Percentiles rank a stretch among this genome's conserved stretches.
Evolutionary conservation across 2,329 filamentous ascomycete species (phyloP).

Genomic region (Elsinoe perseae): DNA sequence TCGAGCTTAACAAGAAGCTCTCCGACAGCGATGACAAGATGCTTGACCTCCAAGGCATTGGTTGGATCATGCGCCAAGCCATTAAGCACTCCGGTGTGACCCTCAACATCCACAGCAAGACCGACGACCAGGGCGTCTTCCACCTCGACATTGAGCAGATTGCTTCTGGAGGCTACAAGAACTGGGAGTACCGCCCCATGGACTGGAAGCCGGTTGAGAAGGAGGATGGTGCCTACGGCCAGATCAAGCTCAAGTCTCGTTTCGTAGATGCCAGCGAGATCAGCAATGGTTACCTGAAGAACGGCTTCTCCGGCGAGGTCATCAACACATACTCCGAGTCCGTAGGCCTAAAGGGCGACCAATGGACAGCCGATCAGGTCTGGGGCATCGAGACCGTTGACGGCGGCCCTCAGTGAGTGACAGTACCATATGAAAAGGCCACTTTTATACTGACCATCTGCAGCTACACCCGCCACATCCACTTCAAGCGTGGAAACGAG

Average conservation of each 20-base stretch:
- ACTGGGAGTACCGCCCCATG: constrained; percentile 50
- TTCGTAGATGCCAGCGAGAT: constrained; percentile 34
- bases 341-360: constrained; percentile 28
- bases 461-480: constrained; percentile 30
- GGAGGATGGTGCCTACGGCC: constrained; percentile 72
- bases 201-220: constrained; percentile 58
- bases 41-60: constrained; percentile 44
- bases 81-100: constrained; percentile 63
- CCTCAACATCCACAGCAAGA: constrained; percentile 50
- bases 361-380: constrained; percentile 50
- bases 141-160: constrained; percentile 68
- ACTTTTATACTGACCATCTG: constrained; percentile 16
- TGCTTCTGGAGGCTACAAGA: constrained; percentile 63
- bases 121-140: constrained; percentile 35
- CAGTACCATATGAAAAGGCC: constrained; percentile 26
- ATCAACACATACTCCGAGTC: constrained; percentile 47
- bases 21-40: constrained; percentile 62
- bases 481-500: constrained; percentile 34
- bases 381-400: constrained; percentile 42
- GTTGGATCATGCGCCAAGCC: constrained; percentile 38
- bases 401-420: constrained; percentile 35
- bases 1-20: constrained; percentile 65
- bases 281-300: constrained; percentile 46
- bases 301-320: constrained; percentile 35
- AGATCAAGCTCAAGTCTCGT: constrained; percentile 51